Percentiles rank a stretch among this genome's conserved stretches.
These are phyloP conservation scores for Cryptococcus sp. DNA, from an alignment of 1,284 basidiomycete species.

Conservation along the genomic window DNA sequence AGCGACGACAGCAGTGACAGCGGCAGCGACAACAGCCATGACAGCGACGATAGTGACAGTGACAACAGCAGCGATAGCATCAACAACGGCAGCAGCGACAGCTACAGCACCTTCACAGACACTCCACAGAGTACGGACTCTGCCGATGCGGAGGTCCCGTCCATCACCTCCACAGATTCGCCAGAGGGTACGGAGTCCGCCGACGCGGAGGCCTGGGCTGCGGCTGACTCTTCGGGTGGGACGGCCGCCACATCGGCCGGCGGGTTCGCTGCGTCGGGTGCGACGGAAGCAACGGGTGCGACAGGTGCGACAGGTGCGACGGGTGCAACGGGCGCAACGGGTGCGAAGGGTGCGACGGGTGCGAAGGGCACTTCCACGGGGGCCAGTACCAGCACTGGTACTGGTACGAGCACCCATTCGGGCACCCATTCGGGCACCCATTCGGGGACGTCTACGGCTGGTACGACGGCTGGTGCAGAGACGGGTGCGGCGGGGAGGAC, in stretches of 20 bases:
- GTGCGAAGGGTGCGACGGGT: neutral
- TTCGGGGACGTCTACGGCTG: neutral
- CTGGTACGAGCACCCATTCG: neutral
- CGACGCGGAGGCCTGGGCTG: neutral
- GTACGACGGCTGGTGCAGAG: neutral
- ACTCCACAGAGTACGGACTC: too few species aligned
- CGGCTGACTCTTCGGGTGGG: neutral
- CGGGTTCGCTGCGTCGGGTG: too few species aligned
- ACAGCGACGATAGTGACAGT: neutral
- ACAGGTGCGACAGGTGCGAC: too few species aligned
- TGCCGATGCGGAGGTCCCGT: neutral
- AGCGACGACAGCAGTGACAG: neutral
- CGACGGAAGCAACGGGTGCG: too few species aligned
- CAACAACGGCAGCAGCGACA: too few species aligned
- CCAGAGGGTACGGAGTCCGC: neutral
- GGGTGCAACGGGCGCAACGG: too few species aligned
- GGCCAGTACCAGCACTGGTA: neutral
- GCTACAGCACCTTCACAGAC: neutral
- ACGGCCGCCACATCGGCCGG: constrained; percentile 1
- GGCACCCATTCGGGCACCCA: neutral
- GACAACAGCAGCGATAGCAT: too few species aligned
- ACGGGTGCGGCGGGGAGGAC: neutral
- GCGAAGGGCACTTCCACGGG: neutral
- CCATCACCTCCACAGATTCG: neutral
- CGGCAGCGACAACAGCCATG: neutral